These are phyloP conservation scores for Colletotrichum chrysophilum DNA, from an alignment of 2,329 filamentous ascomycete genomes.

Conservation along the genomic window DNA sequence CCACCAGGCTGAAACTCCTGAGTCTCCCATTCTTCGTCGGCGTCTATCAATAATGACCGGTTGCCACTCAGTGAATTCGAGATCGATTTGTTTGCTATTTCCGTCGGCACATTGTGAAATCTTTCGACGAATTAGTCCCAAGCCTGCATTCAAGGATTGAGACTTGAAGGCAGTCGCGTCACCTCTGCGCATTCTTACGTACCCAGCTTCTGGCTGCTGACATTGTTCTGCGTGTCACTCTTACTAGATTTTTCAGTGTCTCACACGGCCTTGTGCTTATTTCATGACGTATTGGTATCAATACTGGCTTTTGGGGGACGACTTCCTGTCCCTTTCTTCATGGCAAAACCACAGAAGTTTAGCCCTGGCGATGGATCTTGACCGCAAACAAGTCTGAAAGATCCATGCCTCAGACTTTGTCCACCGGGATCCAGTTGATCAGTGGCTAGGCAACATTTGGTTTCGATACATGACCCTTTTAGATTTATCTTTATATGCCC, in stretches of 20 bases:
- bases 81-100: not conserved
- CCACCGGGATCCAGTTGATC: too few species aligned
- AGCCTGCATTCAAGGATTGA: not conserved
- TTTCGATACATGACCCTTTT: too few species aligned
- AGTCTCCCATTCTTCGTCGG: not conserved
- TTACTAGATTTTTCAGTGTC: rapidly evolving
- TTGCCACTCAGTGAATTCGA: not conserved
- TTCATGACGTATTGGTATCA: not conserved
- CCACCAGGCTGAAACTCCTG: too few species aligned
- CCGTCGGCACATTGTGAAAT: rapidly evolving
- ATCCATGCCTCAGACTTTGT: not conserved
- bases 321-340: not conserved
- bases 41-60: not conserved
- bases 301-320: not conserved
- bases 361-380: not conserved
- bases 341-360: not conserved
- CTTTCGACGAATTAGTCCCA: too few species aligned
- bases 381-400: not conserved
- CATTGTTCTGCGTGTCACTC: not conserved
- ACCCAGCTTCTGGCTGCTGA: not conserved
- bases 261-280: not conserved
- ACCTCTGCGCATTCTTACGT: not conserved
- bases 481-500: not conserved
- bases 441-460: too few species aligned
- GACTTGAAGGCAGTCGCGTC: not conserved